phyloP scores from a whole-genome alignment of 805 yeast genomes.

The Candida ovalis region DNA sequence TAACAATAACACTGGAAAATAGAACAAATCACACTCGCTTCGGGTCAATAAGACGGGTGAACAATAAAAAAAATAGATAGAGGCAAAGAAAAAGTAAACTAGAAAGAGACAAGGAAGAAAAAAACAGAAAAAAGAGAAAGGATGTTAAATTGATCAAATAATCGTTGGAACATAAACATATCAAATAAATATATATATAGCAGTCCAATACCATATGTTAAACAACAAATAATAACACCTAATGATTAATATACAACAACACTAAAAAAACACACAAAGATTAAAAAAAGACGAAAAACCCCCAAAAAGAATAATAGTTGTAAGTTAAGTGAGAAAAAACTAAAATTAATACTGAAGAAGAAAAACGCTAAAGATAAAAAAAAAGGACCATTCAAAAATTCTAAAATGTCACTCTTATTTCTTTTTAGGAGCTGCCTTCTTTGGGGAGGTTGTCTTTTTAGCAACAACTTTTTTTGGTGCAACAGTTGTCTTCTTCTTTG shows the following conservation, averaged over 20 bases:
- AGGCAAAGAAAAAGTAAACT: not conserved
- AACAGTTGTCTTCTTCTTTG: constrained; percentile 30
- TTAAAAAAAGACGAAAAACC: not conserved
- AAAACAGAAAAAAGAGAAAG: not conserved
- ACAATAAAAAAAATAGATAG: not conserved
- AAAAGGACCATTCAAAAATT: not conserved
- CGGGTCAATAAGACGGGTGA: not conserved
- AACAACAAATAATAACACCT: constrained; percentile 3
- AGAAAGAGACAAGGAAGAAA: not conserved
- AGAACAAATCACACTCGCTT: not conserved
- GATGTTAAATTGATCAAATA: not conserved
- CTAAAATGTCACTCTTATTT: constrained; percentile 7
- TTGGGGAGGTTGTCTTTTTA: constrained; percentile 23
- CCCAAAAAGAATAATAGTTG: not conserved
- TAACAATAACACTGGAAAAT: not conserved
- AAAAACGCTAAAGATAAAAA: constrained; percentile 1
- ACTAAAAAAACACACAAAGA: not conserved
- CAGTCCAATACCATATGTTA: not conserved
- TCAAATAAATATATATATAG: not conserved
- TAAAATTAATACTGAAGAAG: not conserved
- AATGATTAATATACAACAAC: constrained; percentile 3
- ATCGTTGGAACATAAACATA: not conserved
- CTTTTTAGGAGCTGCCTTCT: constrained; percentile 23
- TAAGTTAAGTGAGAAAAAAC: not conserved
- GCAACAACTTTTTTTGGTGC: constrained; percentile 24